A percentile compares a stretch with the other conserved stretches of the same genome.
Evolutionary conservation across 495 filamentous ascomycete species (phyloP).

Genomic region (Trichocladium uniseriatum): DNA sequence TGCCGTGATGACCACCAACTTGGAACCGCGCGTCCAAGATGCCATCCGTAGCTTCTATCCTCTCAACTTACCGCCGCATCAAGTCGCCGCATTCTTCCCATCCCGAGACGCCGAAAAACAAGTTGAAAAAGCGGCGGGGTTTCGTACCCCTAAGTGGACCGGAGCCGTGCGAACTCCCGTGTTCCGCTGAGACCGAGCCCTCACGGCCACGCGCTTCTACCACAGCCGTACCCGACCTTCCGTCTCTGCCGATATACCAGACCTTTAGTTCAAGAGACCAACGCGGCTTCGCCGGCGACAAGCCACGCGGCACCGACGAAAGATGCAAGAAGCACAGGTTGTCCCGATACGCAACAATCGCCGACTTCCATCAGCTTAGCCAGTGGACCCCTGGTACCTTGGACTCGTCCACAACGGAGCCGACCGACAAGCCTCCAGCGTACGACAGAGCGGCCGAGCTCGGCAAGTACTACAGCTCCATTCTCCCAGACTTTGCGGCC

Average conservation of each 20-base stretch:
- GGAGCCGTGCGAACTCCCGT: not conserved
- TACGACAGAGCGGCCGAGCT: constrained; percentile 15
- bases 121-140: no score
- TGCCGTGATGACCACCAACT: no score
- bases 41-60: no score
- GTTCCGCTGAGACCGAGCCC: constrained; percentile 1
- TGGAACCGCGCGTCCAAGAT: no score
- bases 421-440: not conserved
- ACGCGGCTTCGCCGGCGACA: not conserved
- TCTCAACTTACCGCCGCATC: not conserved
- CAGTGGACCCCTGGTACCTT: not conserved
- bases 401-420: not conserved
- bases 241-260: constrained; percentile 14
- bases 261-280: not conserved
- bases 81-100: not conserved
- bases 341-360: not conserved
- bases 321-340: not conserved
- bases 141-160: not conserved
- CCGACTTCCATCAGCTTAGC: not conserved
- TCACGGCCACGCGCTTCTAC: not conserved
- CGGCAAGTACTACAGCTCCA: constrained; percentile 12
- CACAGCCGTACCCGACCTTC: constrained; percentile 10
- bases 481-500: constrained; percentile 12
- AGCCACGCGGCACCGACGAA: not conserved
- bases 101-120: no score